Percentiles rank a stretch among this genome's conserved stretches.
Conservation (phyloP, 345 rosid genomes). For the Raphanus sativus region DNA sequence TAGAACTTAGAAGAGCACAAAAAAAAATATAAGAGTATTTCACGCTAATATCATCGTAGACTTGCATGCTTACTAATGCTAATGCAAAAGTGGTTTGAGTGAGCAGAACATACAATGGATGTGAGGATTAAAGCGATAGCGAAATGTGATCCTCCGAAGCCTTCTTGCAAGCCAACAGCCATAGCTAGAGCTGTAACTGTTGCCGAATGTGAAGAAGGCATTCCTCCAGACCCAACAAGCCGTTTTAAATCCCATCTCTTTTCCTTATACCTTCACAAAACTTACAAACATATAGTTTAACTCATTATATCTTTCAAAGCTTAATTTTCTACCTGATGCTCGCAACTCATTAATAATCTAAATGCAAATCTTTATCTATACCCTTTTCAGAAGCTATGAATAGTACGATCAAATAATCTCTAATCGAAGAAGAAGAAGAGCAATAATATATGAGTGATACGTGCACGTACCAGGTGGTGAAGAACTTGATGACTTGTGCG, state of each 20-base stretch:
- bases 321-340: background rate
- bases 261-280: constrained; percentile 66
- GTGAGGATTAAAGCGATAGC: constrained; percentile 64
- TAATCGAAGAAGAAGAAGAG: no score
- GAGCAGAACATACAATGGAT: constrained; percentile 56
- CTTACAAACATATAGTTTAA: constrained; percentile 39
- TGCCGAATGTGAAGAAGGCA: constrained; percentile 96
- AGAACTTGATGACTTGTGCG: constrained; percentile 67
- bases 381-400: background rate
- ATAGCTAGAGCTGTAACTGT: constrained; percentile 72
- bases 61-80: no score
- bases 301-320: no score
- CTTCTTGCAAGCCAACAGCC: constrained; percentile 70
- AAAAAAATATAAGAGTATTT: no score
- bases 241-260: constrained; percentile 66
- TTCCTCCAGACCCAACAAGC: constrained; percentile 90
- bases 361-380: background rate
- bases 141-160: constrained; percentile 67
- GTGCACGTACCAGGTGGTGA: constrained; percentile 59
- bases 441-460: background rate
- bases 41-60: no score
- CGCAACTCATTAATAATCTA: background rate
- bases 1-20: no score
- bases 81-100: background rate
- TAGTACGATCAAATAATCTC: background rate